These are phyloP conservation scores for Sphagnum tenellum DNA, from an alignment of 225 moss, liverwort and hornwort genomes.

Conservation along the genomic window DNA sequence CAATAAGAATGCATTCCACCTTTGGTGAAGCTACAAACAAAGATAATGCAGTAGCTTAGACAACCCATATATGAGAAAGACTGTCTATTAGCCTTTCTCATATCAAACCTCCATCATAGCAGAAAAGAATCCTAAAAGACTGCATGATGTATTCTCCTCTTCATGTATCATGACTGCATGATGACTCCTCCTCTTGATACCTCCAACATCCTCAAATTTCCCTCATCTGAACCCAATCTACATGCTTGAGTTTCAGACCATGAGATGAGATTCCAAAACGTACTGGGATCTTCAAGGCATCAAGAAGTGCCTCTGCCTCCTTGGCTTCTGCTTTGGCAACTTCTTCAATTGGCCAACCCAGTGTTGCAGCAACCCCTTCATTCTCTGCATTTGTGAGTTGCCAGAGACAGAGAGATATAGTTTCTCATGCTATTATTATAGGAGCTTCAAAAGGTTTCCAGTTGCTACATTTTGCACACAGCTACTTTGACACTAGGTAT, in stretches of 20 bases:
- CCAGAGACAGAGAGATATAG: background rate
- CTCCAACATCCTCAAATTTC: too few species aligned
- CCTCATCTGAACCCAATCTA: background rate
- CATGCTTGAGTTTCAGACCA: background rate
- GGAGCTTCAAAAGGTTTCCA: background rate
- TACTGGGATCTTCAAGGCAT: slow-evolving; percentile 66
- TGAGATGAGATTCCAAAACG: slow-evolving; percentile 6
- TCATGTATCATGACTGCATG: too few species aligned
- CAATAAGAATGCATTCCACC: background rate
- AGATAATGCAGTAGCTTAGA: too few species aligned
- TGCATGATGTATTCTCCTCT: too few species aligned
- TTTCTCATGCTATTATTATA: background rate
- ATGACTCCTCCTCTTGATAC: too few species aligned
- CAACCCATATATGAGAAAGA: too few species aligned
- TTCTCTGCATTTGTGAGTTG: slow-evolving; percentile 22
- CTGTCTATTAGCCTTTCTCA: too few species aligned
- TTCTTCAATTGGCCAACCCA: slow-evolving; percentile 63
- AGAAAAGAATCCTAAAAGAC: too few species aligned
- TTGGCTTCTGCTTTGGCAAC: slow-evolving; percentile 76
- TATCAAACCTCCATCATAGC: too few species aligned
- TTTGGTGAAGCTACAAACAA: too few species aligned
- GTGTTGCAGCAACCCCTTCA: slow-evolving; percentile 52
- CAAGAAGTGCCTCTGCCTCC: slow-evolving; percentile 82
- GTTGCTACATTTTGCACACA: background rate
- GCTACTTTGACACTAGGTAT: background rate